A percentile compares a stretch with the other conserved stretches of the same genome.
These are phyloP conservation scores for Pleurotus citrinopileatus DNA, from an alignment of 768 basidiomycete species.

Conservation along the genomic window DNA sequence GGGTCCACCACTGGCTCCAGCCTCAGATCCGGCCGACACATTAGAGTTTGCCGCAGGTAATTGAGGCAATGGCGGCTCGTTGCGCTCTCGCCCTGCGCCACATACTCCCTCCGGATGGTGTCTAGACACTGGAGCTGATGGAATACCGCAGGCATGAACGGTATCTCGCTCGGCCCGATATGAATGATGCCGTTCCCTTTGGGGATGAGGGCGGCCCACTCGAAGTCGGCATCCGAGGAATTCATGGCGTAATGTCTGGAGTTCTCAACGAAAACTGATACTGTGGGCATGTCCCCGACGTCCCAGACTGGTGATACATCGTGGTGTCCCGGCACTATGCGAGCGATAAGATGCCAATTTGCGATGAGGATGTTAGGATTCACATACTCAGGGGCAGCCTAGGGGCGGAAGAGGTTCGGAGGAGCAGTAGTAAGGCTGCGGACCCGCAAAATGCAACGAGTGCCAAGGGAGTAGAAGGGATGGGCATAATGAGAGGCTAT, in stretches of 20 bases:
- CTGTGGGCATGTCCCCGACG: slow-evolving; percentile 1
- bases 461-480: not conserved
- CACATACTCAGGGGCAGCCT: not conserved
- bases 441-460: not conserved
- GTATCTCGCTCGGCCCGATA: not conserved
- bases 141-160: slow-evolving; percentile 21
- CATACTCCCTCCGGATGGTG: slow-evolving; percentile 26
- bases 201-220: slow-evolving; percentile 6
- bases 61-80: slow-evolving; percentile 27
- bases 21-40: slow-evolving; percentile 25
- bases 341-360: not conserved
- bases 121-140: slow-evolving; percentile 38
- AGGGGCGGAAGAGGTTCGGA: not conserved
- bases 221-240: not conserved
- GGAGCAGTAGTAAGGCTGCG: not conserved
- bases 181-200: not conserved
- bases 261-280: slow-evolving; percentile 9
- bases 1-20: slow-evolving; percentile 15
- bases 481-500: not conserved
- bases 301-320: slow-evolving; percentile 7
- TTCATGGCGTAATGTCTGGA: slow-evolving; percentile 6
- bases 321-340: not conserved
- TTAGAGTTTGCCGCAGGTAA: slow-evolving; percentile 28
- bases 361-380: not conserved
- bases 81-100: slow-evolving; percentile 5